Evolutionary conservation across 2,329 filamentous ascomycete genomes (phyloP).

Genomic region (Fusarium sacchari): DNA sequence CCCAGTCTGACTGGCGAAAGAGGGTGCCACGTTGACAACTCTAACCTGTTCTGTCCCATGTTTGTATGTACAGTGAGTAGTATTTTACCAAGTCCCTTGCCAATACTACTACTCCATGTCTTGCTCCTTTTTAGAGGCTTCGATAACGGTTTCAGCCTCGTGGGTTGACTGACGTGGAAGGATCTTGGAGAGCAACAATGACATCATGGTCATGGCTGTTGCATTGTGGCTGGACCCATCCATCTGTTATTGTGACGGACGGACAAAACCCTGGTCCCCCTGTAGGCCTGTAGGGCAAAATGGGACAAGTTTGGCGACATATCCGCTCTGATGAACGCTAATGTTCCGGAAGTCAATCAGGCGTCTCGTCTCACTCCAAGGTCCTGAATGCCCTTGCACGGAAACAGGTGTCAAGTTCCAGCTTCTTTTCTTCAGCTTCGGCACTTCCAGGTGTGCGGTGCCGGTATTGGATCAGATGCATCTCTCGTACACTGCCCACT

Average conservation of each 20-base stretch:
- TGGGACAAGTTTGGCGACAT: slow-evolving; percentile 20
- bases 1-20: slow-evolving; percentile 24
- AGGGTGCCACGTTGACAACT: slow-evolving; percentile 40
- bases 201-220: slow-evolving; percentile 33
- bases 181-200: slow-evolving; percentile 30
- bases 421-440: background rate
- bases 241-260: slow-evolving; percentile 28
- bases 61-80: background rate
- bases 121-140: slow-evolving; percentile 8
- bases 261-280: slow-evolving; percentile 12
- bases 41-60: slow-evolving; percentile 25
- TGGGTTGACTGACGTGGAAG: slow-evolving; percentile 41
- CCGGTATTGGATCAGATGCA: slow-evolving; percentile 10
- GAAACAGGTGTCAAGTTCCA: background rate
- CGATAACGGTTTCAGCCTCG: slow-evolving; percentile 41
- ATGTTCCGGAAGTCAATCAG: slow-evolving; percentile 19
- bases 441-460: slow-evolving; percentile 11
- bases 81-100: slow-evolving; percentile 12
- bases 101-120: slow-evolving; percentile 10
- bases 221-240: slow-evolving; percentile 25
- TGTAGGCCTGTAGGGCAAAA: slow-evolving; percentile 12
- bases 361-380: slow-evolving; percentile 18
- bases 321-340: slow-evolving; percentile 24
- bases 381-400: background rate
- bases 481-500: slow-evolving; percentile 17